Percentiles rank a stretch among this genome's conserved stretches.
Evolutionary conservation across 352 stramenopile genomes (phyloP).

Genomic region (Nothophytophthora sp.): DNA sequence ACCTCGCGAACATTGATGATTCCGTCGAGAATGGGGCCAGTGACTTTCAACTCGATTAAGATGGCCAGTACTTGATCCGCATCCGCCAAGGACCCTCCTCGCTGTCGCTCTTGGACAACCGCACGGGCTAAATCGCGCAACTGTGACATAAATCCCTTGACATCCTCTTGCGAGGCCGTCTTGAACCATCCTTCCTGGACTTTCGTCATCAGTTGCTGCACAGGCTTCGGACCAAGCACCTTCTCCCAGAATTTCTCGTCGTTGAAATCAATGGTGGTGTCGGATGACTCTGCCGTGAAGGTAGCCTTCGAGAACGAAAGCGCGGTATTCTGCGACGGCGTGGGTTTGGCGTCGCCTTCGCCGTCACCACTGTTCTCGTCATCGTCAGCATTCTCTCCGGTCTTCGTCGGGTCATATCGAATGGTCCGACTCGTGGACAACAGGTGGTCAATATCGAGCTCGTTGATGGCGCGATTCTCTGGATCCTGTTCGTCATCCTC

Average conservation of each 20-base stretch:
- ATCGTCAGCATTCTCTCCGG: constrained; percentile 37
- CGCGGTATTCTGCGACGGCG: constrained; percentile 53
- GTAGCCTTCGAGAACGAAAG: constrained; percentile 89
- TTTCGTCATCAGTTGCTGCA: constrained; percentile 87
- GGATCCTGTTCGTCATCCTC: constrained; percentile 95
- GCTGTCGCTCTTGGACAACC: constrained; percentile 85
- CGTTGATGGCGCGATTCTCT: constrained; percentile 88
- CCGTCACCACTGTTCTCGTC: constrained; percentile 44
- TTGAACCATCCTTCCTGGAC: constrained; percentile 84
- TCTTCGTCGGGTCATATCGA: constrained; percentile 78
- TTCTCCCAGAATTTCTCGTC: constrained; percentile 93
- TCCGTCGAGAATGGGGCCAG: constrained; percentile 69
- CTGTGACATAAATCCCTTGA: constrained; percentile 82
- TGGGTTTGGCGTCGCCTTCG: constrained; percentile 37
- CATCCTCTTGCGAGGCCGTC: constrained; percentile 71
- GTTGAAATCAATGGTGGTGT: constrained; percentile 90
- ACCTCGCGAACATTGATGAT: constrained; percentile 78
- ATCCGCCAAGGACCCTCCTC: constrained; percentile 79
- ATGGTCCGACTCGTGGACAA: constrained; percentile 87
- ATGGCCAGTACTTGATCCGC: constrained; percentile 87
- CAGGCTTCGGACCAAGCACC: constrained; percentile 83
- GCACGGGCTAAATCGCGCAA: constrained; percentile 76
- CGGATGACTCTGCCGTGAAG: constrained; percentile 86
- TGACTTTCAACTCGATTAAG: constrained; percentile 89
- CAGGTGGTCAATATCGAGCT: constrained; percentile 89